These are phyloP conservation scores for Coemansia sp. DNA, from an alignment of 192 early-diverging fungal genomes.

Conservation along the genomic window DNA sequence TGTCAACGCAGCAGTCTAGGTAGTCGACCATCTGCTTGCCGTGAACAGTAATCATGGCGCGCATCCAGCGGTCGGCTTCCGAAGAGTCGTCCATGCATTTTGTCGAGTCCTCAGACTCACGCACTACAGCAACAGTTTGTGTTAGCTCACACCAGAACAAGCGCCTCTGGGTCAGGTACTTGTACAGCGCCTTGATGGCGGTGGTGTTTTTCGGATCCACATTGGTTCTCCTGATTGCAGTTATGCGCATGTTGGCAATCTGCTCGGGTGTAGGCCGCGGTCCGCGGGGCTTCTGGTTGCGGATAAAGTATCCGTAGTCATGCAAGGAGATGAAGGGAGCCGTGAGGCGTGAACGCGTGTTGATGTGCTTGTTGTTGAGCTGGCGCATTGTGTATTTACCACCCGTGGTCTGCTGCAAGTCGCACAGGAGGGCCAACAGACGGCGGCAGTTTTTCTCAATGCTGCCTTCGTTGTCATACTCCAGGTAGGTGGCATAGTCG, in stretches of 20 bases:
- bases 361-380: slow-evolving; percentile 1
- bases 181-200: too few relatives aligned
- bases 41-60: not conserved
- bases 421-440: not conserved
- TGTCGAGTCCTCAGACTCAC: not conserved
- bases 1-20: not conserved
- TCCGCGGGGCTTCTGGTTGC: not conserved
- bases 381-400: not conserved
- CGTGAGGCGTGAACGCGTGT: not conserved
- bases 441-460: not conserved
- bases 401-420: not conserved
- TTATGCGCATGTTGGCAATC: not conserved
- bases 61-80: not conserved
- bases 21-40: not conserved
- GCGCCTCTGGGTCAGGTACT: too few relatives aligned
- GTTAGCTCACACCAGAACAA: not conserved
- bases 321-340: not conserved
- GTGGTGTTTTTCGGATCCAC: too few relatives aligned
- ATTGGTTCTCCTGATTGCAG: too few relatives aligned
- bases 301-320: not conserved
- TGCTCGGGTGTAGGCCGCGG: not conserved
- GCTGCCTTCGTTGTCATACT: not conserved
- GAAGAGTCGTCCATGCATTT: not conserved
- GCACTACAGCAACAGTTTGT: too few relatives aligned
- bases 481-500: not conserved